Evolutionary conservation across 768 basidiomycete genomes (phyloP), one percentile per base, ranked within the genome.

Genomic region (Mycena capillaripes): DNA sequence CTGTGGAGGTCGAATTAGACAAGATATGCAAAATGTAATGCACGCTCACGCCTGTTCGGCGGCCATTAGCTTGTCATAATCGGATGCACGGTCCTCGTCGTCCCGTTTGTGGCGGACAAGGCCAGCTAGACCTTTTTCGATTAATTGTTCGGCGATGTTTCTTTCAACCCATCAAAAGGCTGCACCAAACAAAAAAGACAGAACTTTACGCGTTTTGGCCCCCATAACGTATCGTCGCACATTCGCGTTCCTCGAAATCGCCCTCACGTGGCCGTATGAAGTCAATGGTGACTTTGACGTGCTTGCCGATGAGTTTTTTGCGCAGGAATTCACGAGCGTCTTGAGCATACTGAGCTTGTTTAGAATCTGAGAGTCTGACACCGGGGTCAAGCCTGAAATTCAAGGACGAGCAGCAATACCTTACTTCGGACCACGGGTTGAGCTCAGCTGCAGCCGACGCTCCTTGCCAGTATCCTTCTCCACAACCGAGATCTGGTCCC

Each of bases 281-380:
- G 82, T 99, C 97, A 50, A 98, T 86, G 27, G 87, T 88, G n/a
- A 93, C 89, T 79, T 90, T 92, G 70, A 96, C 94, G 71, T 89
- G 86, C 83, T 97, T 97, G 48, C 97, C 97, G 72, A 99, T 97
- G 25, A 98, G 85, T 74, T 90, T 93, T 84, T 96, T 97, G 56
- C 97, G 89, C 38, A 99, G 83, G 83, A 97, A 97, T 80, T 99
- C 97, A 66, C 92, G 91, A 6, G 97, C 97, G 81, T 99, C 98
- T 61, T 94, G 90, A 2, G 96, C 95, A 79, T 95, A 97, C 75
- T 89, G 93, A 0, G 93, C 91, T 79, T 97, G 93, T 76, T 93
- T 95, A 4, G 94, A 89, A 78, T 98, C 97, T 16, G 93, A 91
- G 32, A 94, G 86, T 79, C 96, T 97, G 69, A 40, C 32, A 56